Conservation (phyloP, 345 rosid genomes). For the Citrus australasica region DNA sequence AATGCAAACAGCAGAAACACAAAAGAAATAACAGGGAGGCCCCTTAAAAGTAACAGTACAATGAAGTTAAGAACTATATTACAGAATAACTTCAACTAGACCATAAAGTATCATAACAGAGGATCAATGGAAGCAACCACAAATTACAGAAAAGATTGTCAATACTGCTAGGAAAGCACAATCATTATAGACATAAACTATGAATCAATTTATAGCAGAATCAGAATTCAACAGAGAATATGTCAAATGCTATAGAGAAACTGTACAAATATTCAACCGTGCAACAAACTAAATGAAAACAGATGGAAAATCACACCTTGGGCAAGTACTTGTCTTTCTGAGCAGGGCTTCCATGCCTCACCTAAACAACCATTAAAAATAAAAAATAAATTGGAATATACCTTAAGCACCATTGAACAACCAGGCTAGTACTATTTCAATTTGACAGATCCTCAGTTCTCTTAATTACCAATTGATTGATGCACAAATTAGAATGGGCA, state of each 20-base stretch:
- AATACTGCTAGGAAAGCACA: neutral
- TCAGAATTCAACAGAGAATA: neutral
- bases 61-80: neutral
- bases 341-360: conserved; percentile 71
- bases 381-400: neutral
- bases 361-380: conserved; percentile 40
- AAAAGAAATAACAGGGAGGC: neutral
- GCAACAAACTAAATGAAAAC: neutral
- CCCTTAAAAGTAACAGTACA: neutral
- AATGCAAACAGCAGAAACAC: neutral
- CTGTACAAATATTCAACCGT: neutral
- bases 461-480: conserved; percentile 84
- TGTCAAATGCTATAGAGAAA: neutral
- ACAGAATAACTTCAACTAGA: neutral
- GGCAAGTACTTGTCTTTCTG: conserved; percentile 89
- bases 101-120: neutral
- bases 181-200: neutral
- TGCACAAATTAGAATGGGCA: conserved; percentile 92
- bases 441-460: neutral
- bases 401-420: neutral
- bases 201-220: neutral
- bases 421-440: neutral
- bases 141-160: neutral
- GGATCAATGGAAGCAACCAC: neutral
- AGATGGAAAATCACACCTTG: conserved; percentile 47